Evolutionary conservation across 208 protist species (phyloP).

Genomic region (Leptomonas pyrrhocoris): DNA sequence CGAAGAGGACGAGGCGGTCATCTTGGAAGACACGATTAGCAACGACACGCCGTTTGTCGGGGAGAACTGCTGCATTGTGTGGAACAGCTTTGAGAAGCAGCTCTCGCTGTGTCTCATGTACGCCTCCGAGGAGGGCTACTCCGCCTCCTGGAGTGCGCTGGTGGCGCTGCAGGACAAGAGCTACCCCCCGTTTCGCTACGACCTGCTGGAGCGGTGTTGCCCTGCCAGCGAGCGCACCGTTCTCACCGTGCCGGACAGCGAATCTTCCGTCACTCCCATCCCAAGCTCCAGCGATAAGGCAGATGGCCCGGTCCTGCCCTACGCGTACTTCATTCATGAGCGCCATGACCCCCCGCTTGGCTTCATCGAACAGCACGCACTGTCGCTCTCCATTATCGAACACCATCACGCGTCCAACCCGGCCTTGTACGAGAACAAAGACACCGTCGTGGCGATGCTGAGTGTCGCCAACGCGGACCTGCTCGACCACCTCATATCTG

Average conservation of each 20-base stretch:
- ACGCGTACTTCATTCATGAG: conserved; percentile 73
- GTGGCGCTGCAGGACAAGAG: conserved; percentile 77
- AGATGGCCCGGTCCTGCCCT: conserved; percentile 43
- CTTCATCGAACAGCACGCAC: conserved; percentile 79
- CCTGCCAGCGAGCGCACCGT: conserved; percentile 9
- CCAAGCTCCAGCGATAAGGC: neutral
- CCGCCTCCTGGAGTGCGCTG: conserved; percentile 74
- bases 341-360: conserved; percentile 67
- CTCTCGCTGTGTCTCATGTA: conserved; percentile 85
- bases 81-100: conserved; percentile 81
- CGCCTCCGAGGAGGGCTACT: conserved; percentile 69
- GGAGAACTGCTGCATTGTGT: conserved; percentile 89
- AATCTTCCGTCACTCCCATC: conserved; percentile 1
- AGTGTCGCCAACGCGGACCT: conserved; percentile 59
- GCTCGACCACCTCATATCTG: conserved; percentile 54
- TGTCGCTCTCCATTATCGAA: conserved; percentile 74
- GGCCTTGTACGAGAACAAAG: conserved; percentile 51
- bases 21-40: conserved; percentile 76
- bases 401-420: conserved; percentile 45
- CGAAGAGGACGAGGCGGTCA: conserved; percentile 42
- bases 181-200: conserved; percentile 57
- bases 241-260: conserved; percentile 11
- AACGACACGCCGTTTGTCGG: conserved; percentile 81
- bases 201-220: conserved; percentile 51
- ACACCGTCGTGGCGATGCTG: conserved; percentile 51